A percentile compares a stretch with the other conserved stretches of the same genome.
phyloP scores from a whole-genome alignment of 768 basidiomycete species.

The Termitomyces sp. region DNA sequence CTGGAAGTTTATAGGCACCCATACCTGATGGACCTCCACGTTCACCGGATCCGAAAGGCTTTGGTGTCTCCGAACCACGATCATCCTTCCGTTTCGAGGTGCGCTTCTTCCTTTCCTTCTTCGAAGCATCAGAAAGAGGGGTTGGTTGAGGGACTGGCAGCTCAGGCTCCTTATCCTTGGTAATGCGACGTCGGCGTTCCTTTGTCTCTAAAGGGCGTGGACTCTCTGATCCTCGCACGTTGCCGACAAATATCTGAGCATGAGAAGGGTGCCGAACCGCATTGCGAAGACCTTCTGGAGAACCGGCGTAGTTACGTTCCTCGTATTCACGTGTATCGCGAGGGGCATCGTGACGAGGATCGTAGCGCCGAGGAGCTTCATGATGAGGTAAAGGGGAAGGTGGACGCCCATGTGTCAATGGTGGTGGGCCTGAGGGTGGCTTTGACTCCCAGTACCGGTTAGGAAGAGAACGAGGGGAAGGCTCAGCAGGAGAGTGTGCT shows the following conservation, averaged over 20 bases:
- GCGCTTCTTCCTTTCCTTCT: slow-evolving; percentile 55
- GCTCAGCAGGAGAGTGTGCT: slow-evolving; percentile 48
- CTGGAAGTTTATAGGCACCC: slow-evolving; percentile 20
- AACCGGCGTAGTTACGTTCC: slow-evolving; percentile 37
- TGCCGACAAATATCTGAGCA: slow-evolving; percentile 23
- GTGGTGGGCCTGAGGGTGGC: slow-evolving; percentile 28
- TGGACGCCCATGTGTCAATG: slow-evolving; percentile 22
- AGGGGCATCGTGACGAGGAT: slow-evolving; percentile 51
- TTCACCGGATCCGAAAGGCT: slow-evolving; percentile 27
- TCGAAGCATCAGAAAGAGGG: slow-evolving; percentile 34
- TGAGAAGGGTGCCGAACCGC: slow-evolving; percentile 27
- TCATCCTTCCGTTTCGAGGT: slow-evolving; percentile 38
- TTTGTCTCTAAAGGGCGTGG: slow-evolving; percentile 47
- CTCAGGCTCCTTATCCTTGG: slow-evolving; percentile 44
- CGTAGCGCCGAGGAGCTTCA: slow-evolving; percentile 53
- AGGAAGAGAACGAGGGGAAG: slow-evolving; percentile 53
- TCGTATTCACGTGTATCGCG: slow-evolving; percentile 45
- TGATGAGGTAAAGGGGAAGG: slow-evolving; percentile 30
- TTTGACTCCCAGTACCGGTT: slow-evolving; percentile 61
- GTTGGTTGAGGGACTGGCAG: slow-evolving; percentile 21
- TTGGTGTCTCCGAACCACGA: slow-evolving; percentile 40
- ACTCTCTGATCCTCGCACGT: slow-evolving; percentile 52
- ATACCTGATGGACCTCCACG: slow-evolving; percentile 20
- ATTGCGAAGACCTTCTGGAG: slow-evolving; percentile 38
- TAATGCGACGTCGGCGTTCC: slow-evolving; percentile 36